Base-by-base conservation (phyloP, 345 rosid species). In the Mallotus nudiflorus region DNA sequence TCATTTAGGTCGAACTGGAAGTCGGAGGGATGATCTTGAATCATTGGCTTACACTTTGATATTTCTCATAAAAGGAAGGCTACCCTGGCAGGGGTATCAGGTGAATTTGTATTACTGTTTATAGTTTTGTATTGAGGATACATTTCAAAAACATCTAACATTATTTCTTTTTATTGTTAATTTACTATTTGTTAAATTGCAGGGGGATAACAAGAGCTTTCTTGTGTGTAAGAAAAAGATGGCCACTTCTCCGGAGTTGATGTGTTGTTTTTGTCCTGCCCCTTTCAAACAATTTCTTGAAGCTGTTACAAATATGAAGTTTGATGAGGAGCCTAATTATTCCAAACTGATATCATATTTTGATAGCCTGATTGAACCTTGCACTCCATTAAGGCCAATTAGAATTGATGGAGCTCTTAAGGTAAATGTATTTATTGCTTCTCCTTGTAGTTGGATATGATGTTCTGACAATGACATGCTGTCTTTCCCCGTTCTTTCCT, bases 1-100 rank as follows among this genome's bases (percentile, higher is more conserved):
- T 0, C 80, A 77, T 67, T 54, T 77, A 62, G 80, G 80, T 12
- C 72, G 80, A 55, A 77, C 76, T 59, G 80, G 75, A 45, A 77
- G 80, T 62, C 62, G 80, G 72, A 67, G 80, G 62, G 80, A 77
- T 71, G 80, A 77, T 62, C 80, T 77, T 40, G 80, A 71, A 60
- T 77, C 80, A 10, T 68, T 77, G 72, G 80, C 80, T 1, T 77
- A 77, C 59, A 77, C 80, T 20, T 72, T 77, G 68, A 77, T 77
- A 65, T 77, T 77, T 72, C 76, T 77, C 16, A 54, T 71, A 29
- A 72, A 67, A 55, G 80, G 80, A 62, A 71, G 80, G 51, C 63
- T 77, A 24, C 80, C 80, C 11, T 77, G 80, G 80, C 80, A 77
- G 62, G 80, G 80, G 10, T 77, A 77, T 67, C 80, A 77, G 76